phyloP scores from a whole-genome alignment of 495 filamentous ascomycete species.

The Aeminium ludgeri region DNA sequence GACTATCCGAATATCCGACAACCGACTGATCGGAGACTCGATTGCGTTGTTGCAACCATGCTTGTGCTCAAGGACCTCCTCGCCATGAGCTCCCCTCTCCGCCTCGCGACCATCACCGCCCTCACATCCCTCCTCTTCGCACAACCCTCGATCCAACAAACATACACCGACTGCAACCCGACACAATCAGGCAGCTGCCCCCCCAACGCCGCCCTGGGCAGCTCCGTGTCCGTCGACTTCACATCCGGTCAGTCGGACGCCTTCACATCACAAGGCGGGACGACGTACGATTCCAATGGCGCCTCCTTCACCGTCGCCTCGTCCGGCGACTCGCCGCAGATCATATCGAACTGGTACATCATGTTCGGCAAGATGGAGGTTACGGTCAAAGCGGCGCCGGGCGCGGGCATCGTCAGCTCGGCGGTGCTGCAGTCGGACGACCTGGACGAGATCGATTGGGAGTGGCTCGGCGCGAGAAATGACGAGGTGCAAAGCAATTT shows the following conservation, averaged over 20 bases:
- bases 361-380: conserved; percentile 52
- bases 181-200: conserved; percentile 46
- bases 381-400: conserved; percentile 42
- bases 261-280: conserved; percentile 50
- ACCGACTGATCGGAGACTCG: not conserved
- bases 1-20: not conserved
- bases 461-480: conserved; percentile 53
- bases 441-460: conserved; percentile 90
- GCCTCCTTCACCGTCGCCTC: conserved; percentile 71
- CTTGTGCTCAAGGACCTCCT: conserved; percentile 8
- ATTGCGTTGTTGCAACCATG: not conserved
- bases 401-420: conserved; percentile 62
- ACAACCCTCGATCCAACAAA: conserved; percentile 33
- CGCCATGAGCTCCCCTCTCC: conserved; percentile 12
- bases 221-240: conserved; percentile 64
- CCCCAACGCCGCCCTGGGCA: conserved; percentile 65
- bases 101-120: conserved; percentile 13
- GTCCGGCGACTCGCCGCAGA: conserved; percentile 65
- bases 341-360: conserved; percentile 59
- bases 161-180: conserved; percentile 52
- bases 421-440: conserved; percentile 78
- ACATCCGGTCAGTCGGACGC: conserved; percentile 47
- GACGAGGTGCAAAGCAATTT: conserved; percentile 73
- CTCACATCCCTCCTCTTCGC: conserved; percentile 17
- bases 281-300: conserved; percentile 58